Conservation (phyloP, 768 basidiomycete genomes). For the Macrolepiota albuminosa region DNA sequence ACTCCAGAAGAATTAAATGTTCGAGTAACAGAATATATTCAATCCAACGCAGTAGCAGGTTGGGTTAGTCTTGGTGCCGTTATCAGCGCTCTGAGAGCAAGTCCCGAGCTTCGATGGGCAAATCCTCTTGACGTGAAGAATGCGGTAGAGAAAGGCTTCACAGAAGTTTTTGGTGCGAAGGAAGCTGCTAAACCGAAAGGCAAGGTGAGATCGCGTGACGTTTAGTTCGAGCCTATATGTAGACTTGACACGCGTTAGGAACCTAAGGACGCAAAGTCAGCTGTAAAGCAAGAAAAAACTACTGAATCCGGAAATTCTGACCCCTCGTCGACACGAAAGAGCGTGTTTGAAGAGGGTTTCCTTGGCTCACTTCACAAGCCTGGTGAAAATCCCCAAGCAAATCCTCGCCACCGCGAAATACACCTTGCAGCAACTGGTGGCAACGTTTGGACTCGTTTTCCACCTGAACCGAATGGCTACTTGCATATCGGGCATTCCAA, state of each 20-base stretch:
- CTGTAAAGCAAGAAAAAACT: conserved; percentile 26
- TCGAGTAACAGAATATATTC: conserved; percentile 53
- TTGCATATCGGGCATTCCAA: conserved; percentile 97
- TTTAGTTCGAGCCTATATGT: background rate
- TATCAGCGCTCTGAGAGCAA: conserved; percentile 58
- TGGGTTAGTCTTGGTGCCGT: conserved; percentile 74
- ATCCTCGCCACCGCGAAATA: conserved; percentile 68
- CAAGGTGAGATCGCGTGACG: conserved; percentile 40
- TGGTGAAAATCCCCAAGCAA: conserved; percentile 88
- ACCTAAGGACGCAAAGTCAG: conserved; percentile 35
- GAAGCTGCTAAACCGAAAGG: conserved; percentile 58
- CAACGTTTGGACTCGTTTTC: conserved; percentile 91
- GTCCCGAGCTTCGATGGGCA: conserved; percentile 74
- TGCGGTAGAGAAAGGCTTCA: conserved; percentile 66
- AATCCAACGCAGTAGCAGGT: conserved; percentile 49
- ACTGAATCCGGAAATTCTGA: conserved; percentile 25
- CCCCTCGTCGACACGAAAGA: conserved; percentile 39
- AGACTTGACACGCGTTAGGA: conserved; percentile 29
- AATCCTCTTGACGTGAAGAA: conserved; percentile 81
- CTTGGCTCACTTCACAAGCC: conserved; percentile 89
- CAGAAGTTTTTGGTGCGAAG: conserved; percentile 68
- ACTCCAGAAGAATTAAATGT: conserved; percentile 57
- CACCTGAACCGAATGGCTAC: conserved; percentile 97
- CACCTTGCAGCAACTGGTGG: conserved; percentile 81
- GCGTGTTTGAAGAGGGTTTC: conserved; percentile 94